Base-by-base conservation (phyloP, 2,329 filamentous ascomycete genomes). In the Aureobasidium sp. region DNA sequence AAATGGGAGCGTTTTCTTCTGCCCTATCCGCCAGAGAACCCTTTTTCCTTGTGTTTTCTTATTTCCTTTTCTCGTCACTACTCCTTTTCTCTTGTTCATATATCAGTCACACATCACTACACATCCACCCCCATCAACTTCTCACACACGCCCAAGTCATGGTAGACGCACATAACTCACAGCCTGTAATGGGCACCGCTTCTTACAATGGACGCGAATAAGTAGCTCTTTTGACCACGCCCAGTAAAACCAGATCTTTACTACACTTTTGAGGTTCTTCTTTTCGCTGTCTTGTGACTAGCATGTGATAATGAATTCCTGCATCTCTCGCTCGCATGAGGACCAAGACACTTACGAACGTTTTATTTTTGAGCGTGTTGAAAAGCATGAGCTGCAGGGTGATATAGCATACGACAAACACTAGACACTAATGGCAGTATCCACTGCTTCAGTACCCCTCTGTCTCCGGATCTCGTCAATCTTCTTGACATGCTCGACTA, bases 1-100 rank as follows among this genome's bases (percentile, higher is more conserved):
- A 26, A 80, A 79, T 65, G 72, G 76, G 6, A 75, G 74, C 0
- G 77, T 77, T 67, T 67, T 76, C 56, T 65, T 72, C 8, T 67
- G 51, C 70, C 12, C 68, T 77, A 41, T 71, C 73, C 34, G 64
- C 70, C 17, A 67, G 67, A 3, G 68, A 75, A 26, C 69, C 71
- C 9, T 66, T 72, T 72, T 60, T 77, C 75, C 67, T 69, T 71
- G n/a, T 61, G 68, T 47, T 29, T 76, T 71, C 60, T 64, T 3
- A 12, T 55, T 67, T 65, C 56, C 63, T 65, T 32, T 59, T 63
- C 8, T 32, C 24, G 15, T 29, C 13, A 24, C 32, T 39, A 47
- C n/a, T 59, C 8, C 26, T 24, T 27, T 43, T 51, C 37, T 43
- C 57, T 60, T 60, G 57, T 60, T 27, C 34, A 60, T 60, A 60